Evolutionary conservation across 1,284 basidiomycete species (phyloP).

Genomic region (Vanrija sp.): DNA sequence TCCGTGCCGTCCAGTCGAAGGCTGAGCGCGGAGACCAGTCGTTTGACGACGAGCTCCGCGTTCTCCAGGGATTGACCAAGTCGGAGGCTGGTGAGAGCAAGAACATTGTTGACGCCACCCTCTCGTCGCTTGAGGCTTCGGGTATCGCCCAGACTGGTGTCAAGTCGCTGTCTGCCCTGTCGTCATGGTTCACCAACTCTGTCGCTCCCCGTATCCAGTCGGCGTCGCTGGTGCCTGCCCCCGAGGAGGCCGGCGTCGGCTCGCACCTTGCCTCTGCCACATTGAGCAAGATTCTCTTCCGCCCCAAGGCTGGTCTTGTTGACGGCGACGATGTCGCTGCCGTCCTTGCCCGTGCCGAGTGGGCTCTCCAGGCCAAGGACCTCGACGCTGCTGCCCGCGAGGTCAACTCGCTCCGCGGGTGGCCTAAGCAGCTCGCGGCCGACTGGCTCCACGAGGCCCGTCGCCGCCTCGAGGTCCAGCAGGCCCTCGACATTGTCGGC

Average conservation of each 20-base stretch:
- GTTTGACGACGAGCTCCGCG: conserved; percentile 84
- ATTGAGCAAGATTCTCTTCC: conserved; percentile 74
- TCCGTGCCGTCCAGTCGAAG: conserved; percentile 53
- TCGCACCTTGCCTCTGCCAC: conserved; percentile 78
- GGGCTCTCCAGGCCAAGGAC: conserved; percentile 85
- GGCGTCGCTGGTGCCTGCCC: conserved; percentile 78
- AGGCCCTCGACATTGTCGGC: conserved; percentile 86
- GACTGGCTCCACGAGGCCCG: conserved; percentile 94
- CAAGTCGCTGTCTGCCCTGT: conserved; percentile 81
- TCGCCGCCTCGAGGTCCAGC: conserved; percentile 82
- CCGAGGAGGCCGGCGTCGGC: conserved; percentile 72
- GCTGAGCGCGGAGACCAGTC: conserved; percentile 58
- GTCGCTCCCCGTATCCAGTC: conserved; percentile 80
- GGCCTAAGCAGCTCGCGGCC: conserved; percentile 72
- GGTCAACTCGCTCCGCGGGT: conserved; percentile 83
- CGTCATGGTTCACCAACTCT: conserved; percentile 81
- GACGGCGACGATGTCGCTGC: conserved; percentile 80
- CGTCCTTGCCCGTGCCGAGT: conserved; percentile 83
- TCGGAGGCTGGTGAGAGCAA: conserved; percentile 22
- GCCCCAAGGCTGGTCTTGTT: conserved; percentile 63
- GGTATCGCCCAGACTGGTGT: conserved; percentile 80
- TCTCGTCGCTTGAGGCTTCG: conserved; percentile 68
- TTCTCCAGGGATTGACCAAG: conserved; percentile 65
- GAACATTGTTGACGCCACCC: conserved; percentile 60
- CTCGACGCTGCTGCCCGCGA: conserved; percentile 86